phyloP scores from a whole-genome alignment of 768 basidiomycete species.

The Leucocoprinus leucothites region DNA sequence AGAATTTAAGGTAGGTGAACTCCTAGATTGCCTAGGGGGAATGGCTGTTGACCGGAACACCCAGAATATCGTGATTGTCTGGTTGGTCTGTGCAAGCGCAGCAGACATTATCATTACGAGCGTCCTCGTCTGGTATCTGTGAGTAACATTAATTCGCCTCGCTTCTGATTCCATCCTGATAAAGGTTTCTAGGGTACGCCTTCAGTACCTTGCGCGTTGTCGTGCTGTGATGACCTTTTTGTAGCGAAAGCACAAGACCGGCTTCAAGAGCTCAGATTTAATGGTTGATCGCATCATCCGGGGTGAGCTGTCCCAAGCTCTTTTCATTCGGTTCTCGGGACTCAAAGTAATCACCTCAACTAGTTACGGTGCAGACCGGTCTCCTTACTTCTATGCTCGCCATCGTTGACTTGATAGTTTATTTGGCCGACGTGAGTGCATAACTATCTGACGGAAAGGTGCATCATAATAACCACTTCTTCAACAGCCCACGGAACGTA shows the following conservation, averaged over 20 bases:
- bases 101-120: slow-evolving; percentile 41
- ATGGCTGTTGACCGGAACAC: background rate
- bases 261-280: slow-evolving; percentile 37
- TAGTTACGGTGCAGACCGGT: slow-evolving; percentile 38
- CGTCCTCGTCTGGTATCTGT: slow-evolving; percentile 43
- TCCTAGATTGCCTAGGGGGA: background rate
- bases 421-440: slow-evolving; percentile 23
- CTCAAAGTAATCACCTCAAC: background rate
- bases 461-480: background rate
- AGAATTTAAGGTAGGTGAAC: slow-evolving; percentile 23
- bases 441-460: background rate
- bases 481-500: slow-evolving; percentile 14
- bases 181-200: slow-evolving; percentile 3
- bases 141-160: slow-evolving; percentile 7
- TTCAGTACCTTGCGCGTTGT: background rate
- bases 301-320: slow-evolving; percentile 21
- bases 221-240: background rate
- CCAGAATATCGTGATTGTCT: slow-evolving; percentile 27
- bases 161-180: background rate
- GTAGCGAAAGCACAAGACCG: slow-evolving; percentile 40
- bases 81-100: slow-evolving; percentile 38
- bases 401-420: slow-evolving; percentile 29
- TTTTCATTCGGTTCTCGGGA: background rate
- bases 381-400: slow-evolving; percentile 32
- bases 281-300: slow-evolving; percentile 41